A percentile compares a stretch with the other conserved stretches of the same genome.
Evolutionary conservation across 768 basidiomycete genomes (phyloP).

Genomic region (Pleurotus salmoneostramineus): DNA sequence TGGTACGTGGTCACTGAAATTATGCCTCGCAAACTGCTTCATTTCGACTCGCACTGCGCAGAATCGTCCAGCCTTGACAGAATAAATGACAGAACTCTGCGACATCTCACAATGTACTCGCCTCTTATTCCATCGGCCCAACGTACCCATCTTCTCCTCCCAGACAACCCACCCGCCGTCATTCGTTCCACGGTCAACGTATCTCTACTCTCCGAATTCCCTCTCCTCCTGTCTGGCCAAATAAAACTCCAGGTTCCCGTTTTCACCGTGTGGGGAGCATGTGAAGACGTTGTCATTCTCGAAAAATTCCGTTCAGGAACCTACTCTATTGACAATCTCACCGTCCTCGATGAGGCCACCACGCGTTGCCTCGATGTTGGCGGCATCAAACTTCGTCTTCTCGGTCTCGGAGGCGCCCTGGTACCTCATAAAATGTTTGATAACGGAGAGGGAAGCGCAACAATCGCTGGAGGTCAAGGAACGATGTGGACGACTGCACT

Average conservation of each 20-base stretch:
- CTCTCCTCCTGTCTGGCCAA: constrained; percentile 83
- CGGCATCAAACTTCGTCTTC: constrained; percentile 87
- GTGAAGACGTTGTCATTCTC: constrained; percentile 90
- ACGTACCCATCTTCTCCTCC: constrained; percentile 70
- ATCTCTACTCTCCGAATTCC: constrained; percentile 89
- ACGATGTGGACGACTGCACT: constrained; percentile 99
- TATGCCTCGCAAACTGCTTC: constrained; percentile 1
- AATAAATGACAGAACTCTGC: constrained; percentile 93
- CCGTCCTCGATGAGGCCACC: constrained; percentile 93
- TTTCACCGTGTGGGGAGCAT: constrained; percentile 95
- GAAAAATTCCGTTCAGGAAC: constrained; percentile 88
- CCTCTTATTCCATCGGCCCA: constrained; percentile 86
- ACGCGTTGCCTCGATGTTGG: constrained; percentile 89
- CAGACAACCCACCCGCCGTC: constrained; percentile 55
- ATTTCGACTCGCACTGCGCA: constrained; percentile 22
- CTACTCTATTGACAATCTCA: constrained; percentile 85
- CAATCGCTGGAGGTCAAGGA: constrained; percentile 97
- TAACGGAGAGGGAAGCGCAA: constrained; percentile 89
- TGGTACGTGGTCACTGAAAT: constrained; percentile 40
- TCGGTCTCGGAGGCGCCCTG: constrained; percentile 95
- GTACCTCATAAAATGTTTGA: constrained; percentile 95
- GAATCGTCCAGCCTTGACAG: constrained; percentile 78
- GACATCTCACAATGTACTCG: constrained; percentile 95
- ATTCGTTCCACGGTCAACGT: constrained; percentile 76
- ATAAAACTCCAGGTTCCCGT: constrained; percentile 91